Conservation (phyloP, 768 basidiomycete genomes). For the Psilocybe cubensis region DNA sequence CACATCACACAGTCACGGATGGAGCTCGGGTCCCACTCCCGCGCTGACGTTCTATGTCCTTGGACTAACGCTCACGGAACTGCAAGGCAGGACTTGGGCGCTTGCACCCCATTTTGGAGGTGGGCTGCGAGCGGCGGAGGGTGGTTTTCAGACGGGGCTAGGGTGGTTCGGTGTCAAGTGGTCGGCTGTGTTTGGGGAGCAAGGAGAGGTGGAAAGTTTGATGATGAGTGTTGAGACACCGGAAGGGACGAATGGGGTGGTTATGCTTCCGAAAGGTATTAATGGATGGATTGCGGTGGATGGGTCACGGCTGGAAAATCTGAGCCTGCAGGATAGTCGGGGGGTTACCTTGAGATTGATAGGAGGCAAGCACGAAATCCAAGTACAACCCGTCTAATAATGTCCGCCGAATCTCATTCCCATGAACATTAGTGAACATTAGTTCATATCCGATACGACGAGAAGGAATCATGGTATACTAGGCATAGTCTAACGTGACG, state of each 20-base stretch:
- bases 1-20: conserved; percentile 63
- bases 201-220: not conserved
- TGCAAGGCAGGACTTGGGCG: conserved; percentile 50
- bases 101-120: conserved; percentile 49
- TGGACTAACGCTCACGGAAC: conserved; percentile 52
- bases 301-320: no score
- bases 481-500: no score
- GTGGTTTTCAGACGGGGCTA: conserved; percentile 55
- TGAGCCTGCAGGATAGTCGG: no score
- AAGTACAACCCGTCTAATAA: no score
- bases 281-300: no score
- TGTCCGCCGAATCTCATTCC: no score
- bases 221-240: conserved; percentile 20
- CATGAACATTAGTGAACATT: no score
- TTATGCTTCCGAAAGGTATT: conserved; percentile 10
- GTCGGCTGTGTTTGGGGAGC: no score
- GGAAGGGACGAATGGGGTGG: conserved; percentile 13
- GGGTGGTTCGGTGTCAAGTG: conserved; percentile 56
- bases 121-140: conserved; percentile 44
- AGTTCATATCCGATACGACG: no score
- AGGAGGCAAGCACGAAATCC: no score
- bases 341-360: no score
- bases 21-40: conserved; percentile 61
- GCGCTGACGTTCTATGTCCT: conserved; percentile 60
- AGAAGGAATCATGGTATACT: no score